These are phyloP conservation scores for Botrytis paeoniae DNA, from an alignment of 2,329 filamentous ascomycete genomes.

Conservation along the genomic window DNA sequence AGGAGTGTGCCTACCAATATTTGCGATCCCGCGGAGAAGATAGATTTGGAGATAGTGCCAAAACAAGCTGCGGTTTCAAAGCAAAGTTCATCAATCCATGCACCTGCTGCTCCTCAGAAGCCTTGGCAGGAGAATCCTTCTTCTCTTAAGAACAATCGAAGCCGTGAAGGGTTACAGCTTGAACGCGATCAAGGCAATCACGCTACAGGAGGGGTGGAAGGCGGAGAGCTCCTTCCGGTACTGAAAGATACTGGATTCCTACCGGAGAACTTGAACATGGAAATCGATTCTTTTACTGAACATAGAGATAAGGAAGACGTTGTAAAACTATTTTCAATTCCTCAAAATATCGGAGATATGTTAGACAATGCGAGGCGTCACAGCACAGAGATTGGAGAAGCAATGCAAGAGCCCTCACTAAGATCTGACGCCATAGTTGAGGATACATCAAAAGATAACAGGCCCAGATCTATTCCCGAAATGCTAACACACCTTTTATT, in stretches of 20 bases:
- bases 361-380: not conserved
- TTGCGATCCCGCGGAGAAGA: not conserved
- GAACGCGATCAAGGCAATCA: not conserved
- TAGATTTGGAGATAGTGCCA: not conserved
- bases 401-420: not conserved
- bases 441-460: no score
- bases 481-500: not conserved
- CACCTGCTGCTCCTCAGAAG: no score
- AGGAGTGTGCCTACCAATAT: not conserved
- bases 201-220: no score
- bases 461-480: not conserved
- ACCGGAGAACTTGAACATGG: not conserved
- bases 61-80: not conserved
- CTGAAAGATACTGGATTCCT: not conserved
- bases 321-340: not conserved
- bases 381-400: not conserved
- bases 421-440: not conserved
- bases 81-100: not conserved
- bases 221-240: not conserved
- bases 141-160: no score
- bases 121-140: no score
- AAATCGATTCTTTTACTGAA: not conserved
- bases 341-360: not conserved
- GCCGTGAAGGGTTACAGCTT: no score
- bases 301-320: not conserved